Evolutionary conservation across 2,329 filamentous ascomycete species (phyloP), one percentile per base, ranked within the genome.

Genomic region (Trichoderma sp.): DNA sequence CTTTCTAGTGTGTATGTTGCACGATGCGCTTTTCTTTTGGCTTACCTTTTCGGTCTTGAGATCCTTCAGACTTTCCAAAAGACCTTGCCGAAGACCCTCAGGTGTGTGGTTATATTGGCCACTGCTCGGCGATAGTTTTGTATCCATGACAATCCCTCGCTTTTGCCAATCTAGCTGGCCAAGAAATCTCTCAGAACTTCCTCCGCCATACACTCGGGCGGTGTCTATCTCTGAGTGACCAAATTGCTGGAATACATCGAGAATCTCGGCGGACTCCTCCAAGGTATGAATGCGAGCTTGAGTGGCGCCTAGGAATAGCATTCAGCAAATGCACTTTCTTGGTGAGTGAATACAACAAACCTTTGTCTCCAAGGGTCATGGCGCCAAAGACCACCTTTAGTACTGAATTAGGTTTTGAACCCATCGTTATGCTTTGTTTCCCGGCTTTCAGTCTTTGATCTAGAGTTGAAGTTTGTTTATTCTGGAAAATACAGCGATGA

Each of bases 361-460:
- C 71, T 62, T 69, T 60, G 11, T 72, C 65, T 21, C 71, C 71
- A 12, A 72, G 26, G 9, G 71, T 72, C 71, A 72, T 72, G 32
- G 71, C 58, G 32, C 71, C 71, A 61, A 72, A 72, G 60, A 72
- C 71, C 26, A 72, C 32, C 15, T 70, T 72, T 28, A 72, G 71
- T 26, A 57, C 71, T 69, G 71, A 63, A 32, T 58, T 64, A 26
- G 64, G 58, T 26, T 69, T 30, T 36, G 53, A 39, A 53, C 61
- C 28, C 70, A 71, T 71, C 18, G 43, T 66, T 7, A 53, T 11
- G 26, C 21, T 28, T 28, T 60, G 14, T 28, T 21, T 18, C 36
- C 14, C 14, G 14, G 6, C 26, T 34, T 11, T 26, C 28, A 24
- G 2, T n/a, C 24, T 32, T 39, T 14, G 18, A 28, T 14, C 1